A percentile compares a stretch with the other conserved stretches of the same genome.
phyloP scores from a whole-genome alignment of 345 rosid genomes.

The Arabis hirsuta region DNA sequence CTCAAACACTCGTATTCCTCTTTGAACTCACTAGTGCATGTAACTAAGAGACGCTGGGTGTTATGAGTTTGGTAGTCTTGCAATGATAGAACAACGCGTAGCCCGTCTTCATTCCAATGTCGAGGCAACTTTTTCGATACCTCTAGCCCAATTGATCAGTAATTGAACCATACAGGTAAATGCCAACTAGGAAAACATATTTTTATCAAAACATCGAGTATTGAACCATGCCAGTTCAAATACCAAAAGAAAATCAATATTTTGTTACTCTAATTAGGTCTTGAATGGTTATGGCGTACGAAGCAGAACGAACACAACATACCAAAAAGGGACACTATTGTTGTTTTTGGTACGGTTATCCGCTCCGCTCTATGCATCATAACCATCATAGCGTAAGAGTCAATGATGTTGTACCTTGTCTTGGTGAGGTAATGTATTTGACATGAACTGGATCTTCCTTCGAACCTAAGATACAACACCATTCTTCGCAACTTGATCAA shows the following conservation, averaged over 20 bases:
- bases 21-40: constrained; percentile 8
- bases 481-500: constrained; percentile 26
- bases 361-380: too few species aligned
- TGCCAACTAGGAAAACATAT: constrained; percentile 36
- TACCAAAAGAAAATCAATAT: background rate
- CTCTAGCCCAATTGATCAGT: constrained; percentile 6
- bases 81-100: constrained; percentile 30
- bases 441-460: constrained; percentile 20
- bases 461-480: constrained; percentile 12
- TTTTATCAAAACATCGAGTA: constrained; percentile 15
- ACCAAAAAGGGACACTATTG: too few species aligned
- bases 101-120: constrained; percentile 23
- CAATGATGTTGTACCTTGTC: constrained; percentile 25
- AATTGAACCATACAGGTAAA: constrained; percentile 30
- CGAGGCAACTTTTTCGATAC: constrained; percentile 3
- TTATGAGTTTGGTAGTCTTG: background rate
- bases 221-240: constrained; percentile 11
- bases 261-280: background rate
- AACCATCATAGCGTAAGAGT: background rate
- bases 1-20: background rate
- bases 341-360: too few species aligned
- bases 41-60: background rate
- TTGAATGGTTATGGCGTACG: too few species aligned
- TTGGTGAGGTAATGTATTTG: constrained; percentile 18
- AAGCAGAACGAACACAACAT: too few species aligned